Conservation (phyloP, 805 yeast genomes). For the Kodamaea kaohsiungensis region DNA sequence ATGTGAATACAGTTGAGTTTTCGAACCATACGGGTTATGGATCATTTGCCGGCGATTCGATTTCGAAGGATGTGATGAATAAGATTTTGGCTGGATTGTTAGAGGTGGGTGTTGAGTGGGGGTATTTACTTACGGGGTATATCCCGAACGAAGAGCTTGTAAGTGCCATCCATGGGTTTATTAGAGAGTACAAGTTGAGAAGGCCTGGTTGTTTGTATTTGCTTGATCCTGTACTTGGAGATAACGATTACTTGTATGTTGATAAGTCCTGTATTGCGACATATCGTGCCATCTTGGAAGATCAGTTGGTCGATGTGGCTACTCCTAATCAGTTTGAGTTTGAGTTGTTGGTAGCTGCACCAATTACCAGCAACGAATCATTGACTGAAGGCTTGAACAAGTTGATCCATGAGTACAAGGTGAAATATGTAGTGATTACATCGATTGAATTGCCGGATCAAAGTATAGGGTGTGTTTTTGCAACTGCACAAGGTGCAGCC, state of each 20-base stretch:
- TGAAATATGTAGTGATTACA: slow-evolving; percentile 67
- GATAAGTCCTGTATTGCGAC: slow-evolving; percentile 43
- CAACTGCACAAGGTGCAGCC: slow-evolving; percentile 10
- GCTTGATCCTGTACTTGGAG: slow-evolving; percentile 82
- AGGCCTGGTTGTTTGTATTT: slow-evolving; percentile 49
- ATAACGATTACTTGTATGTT: slow-evolving; percentile 70
- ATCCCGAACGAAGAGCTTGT: slow-evolving; percentile 56
- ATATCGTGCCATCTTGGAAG: slow-evolving; percentile 52
- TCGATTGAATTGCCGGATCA: slow-evolving; percentile 38
- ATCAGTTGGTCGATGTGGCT: slow-evolving; percentile 63
- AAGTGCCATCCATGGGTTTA: slow-evolving; percentile 35
- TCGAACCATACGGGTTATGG: slow-evolving; percentile 78
- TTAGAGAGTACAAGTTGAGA: slow-evolving; percentile 34
- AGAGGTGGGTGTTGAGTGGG: slow-evolving; percentile 1
- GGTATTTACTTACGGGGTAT: slow-evolving; percentile 67
- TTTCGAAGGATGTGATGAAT: slow-evolving; percentile 16
- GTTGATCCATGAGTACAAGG: slow-evolving; percentile 31
- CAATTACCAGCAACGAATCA: slow-evolving; percentile 36
- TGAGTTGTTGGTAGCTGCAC: slow-evolving; percentile 60
- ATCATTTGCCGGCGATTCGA: slow-evolving; percentile 47
- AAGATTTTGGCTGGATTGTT: slow-evolving; percentile 12
- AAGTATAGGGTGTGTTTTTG: slow-evolving; percentile 7
- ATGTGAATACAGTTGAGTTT: slow-evolving; percentile 61
- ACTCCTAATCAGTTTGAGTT: slow-evolving; percentile 93
- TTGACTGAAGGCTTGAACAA: slow-evolving; percentile 47